phyloP scores from a whole-genome alignment of 768 basidiomycete species.

The Obba rivulosa region DNA sequence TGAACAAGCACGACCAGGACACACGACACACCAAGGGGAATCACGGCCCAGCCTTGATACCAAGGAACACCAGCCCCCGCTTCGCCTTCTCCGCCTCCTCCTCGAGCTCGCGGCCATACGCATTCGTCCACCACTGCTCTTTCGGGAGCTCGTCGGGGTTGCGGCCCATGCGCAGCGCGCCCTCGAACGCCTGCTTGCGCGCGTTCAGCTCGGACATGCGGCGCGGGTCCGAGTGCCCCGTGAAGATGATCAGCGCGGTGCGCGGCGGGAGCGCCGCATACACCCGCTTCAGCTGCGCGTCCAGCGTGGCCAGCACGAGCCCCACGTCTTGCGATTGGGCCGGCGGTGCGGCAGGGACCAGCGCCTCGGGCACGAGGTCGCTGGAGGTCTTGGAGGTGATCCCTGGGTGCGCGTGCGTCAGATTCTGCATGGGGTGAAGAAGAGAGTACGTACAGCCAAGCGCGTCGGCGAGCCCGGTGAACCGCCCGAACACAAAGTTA shows the following conservation, averaged over 20 bases:
- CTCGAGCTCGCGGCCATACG: constrained; percentile 75
- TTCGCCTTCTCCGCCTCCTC: constrained; percentile 74
- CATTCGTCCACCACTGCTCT: constrained; percentile 67
- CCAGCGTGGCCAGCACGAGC: constrained; percentile 40
- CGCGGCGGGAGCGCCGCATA: constrained; percentile 68
- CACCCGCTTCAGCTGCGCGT: constrained; percentile 55
- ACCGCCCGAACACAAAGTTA: constrained; percentile 79
- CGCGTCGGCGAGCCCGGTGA: constrained; percentile 75
- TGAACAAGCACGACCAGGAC: no score
- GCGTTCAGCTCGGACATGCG: constrained; percentile 69
- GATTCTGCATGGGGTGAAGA: not conserved
- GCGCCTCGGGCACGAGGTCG: constrained; percentile 25
- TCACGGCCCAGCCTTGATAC: constrained; percentile 35
- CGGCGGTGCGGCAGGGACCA: constrained; percentile 15
- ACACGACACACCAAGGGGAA: not conserved
- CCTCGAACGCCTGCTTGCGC: constrained; percentile 70
- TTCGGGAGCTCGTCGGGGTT: constrained; percentile 47
- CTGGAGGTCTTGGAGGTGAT: constrained; percentile 47
- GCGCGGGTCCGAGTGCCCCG: constrained; percentile 86
- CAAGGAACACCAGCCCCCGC: constrained; percentile 79
- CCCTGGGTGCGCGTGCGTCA: constrained; percentile 43
- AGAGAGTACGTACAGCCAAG: constrained; percentile 64
- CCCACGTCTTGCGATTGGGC: constrained; percentile 9
- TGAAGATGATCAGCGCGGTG: constrained; percentile 81
- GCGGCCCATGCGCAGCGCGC: constrained; percentile 49